A percentile compares a stretch with the other conserved stretches of the same genome.
Evolutionary conservation across 1,284 basidiomycete species (phyloP).

Genomic region (Boletellus sp.): DNA sequence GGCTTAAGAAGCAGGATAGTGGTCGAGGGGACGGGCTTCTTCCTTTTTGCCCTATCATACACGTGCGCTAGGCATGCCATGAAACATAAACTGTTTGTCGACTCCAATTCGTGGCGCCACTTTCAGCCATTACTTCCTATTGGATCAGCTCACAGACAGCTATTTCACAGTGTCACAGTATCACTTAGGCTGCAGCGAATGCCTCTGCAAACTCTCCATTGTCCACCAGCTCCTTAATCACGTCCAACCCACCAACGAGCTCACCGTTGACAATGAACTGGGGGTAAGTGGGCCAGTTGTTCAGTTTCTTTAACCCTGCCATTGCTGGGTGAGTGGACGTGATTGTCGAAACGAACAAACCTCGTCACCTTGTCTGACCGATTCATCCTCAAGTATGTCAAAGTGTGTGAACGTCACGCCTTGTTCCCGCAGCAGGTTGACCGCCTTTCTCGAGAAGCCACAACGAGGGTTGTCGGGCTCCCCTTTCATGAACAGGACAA

Average conservation of each 20-base stretch:
- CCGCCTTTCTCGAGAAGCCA: constrained; percentile 90
- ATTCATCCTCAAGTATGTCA: constrained; percentile 84
- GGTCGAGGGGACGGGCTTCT: too few species aligned
- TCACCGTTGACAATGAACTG: constrained; percentile 94
- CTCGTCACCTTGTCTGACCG: constrained; percentile 50
- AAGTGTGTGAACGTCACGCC: constrained; percentile 78
- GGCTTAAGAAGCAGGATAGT: too few species aligned
- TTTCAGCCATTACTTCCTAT: not conserved
- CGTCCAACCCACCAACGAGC: constrained; percentile 94
- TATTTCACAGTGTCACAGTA: not conserved
- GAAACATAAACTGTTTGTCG: not conserved
- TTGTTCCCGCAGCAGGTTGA: constrained; percentile 80
- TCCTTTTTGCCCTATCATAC: not conserved
- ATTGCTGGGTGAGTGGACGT: constrained; percentile 54
- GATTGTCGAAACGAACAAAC: not conserved
- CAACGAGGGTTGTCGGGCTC: constrained; percentile 81
- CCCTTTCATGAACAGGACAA: constrained; percentile 99
- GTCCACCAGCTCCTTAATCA: constrained; percentile 63
- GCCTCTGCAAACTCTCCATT: constrained; percentile 46
- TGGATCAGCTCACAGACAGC: not conserved
- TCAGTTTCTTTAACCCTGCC: constrained; percentile 55
- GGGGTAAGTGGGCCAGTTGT: constrained; percentile 97
- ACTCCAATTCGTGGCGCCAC: not conserved
- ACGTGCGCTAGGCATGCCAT: constrained; percentile 14
- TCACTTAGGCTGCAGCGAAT: constrained; percentile 9